These are phyloP conservation scores for Gynostemma pentaphyllum DNA, from an alignment of 306 rosid genomes.

Conservation along the genomic window DNA sequence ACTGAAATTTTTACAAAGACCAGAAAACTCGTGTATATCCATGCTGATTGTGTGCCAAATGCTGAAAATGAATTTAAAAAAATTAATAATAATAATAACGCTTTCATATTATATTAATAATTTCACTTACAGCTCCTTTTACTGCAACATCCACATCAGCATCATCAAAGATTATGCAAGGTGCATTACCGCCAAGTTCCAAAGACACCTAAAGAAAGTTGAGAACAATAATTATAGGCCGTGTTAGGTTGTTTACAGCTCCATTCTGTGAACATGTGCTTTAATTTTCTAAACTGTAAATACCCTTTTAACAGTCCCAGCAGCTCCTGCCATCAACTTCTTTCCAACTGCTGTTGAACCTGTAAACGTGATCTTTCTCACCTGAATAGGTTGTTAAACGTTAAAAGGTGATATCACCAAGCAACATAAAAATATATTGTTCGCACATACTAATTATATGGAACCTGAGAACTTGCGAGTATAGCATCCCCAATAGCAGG, in stretches of 20 bases:
- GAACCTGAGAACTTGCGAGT: slow-evolving; percentile 80
- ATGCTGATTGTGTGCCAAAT: background rate
- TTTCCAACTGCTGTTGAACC: slow-evolving; percentile 98
- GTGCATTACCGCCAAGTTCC: slow-evolving; percentile 98
- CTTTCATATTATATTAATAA: background rate
- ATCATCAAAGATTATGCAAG: slow-evolving; percentile 92
- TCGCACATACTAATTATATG: background rate
- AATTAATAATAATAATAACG: too few relatives aligned
- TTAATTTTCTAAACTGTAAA: slow-evolving; percentile 10
- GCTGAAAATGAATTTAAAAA: background rate
- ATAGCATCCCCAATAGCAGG: slow-evolving; percentile 75
- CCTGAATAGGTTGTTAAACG: slow-evolving; percentile 36
- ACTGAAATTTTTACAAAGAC: background rate
- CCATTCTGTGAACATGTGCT: slow-evolving; percentile 13
- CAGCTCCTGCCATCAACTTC: slow-evolving; percentile 95
- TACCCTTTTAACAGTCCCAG: slow-evolving; percentile 86
- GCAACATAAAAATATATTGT: background rate
- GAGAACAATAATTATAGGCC: slow-evolving; percentile 10
- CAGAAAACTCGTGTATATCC: background rate
- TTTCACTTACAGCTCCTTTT: slow-evolving; percentile 79
- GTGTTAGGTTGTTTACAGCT: slow-evolving; percentile 11
- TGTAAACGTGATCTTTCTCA: slow-evolving; percentile 88
- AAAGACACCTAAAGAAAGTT: slow-evolving; percentile 62
- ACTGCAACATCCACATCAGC: slow-evolving; percentile 91
- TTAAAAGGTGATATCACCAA: background rate